phyloP scores from a whole-genome alignment of 2,329 filamentous ascomycete genomes.

The Fusarium caatingaense region DNA sequence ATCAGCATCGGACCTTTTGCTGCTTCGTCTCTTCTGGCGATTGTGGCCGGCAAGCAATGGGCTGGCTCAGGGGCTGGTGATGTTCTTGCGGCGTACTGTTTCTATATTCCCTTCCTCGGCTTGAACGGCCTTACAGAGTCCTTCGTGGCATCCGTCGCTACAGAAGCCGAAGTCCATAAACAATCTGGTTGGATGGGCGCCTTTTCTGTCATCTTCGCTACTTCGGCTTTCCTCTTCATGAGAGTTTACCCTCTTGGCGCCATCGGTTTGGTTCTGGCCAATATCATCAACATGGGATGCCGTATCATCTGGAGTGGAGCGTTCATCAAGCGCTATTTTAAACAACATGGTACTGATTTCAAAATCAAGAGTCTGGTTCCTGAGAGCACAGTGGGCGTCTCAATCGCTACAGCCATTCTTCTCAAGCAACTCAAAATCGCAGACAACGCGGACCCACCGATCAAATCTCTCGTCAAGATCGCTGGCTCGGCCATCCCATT shows the following conservation, averaged over 20 bases:
- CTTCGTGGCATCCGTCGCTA: conserved; percentile 90
- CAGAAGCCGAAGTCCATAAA: conserved; percentile 75
- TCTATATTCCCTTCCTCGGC: conserved; percentile 92
- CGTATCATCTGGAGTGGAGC: conserved; percentile 82
- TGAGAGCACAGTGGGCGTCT: conserved; percentile 41
- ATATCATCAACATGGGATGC: conserved; percentile 88
- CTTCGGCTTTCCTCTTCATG: conserved; percentile 80
- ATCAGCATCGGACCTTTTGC: conserved; percentile 78
- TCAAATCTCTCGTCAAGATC: conserved; percentile 58
- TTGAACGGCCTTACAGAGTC: conserved; percentile 92
- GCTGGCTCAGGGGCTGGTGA: conserved; percentile 75
- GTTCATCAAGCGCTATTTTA: conserved; percentile 78
- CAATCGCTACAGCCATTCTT: conserved; percentile 45
- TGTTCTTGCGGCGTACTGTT: conserved; percentile 84
- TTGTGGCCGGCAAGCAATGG: conserved; percentile 85
- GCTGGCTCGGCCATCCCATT: conserved; percentile 64
- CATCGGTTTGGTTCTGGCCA: conserved; percentile 84
- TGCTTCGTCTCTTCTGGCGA: conserved; percentile 76
- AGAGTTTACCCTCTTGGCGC: conserved; percentile 77
- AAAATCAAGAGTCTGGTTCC: conserved; percentile 47
- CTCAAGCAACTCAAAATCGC: conserved; percentile 45
- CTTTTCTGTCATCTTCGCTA: conserved; percentile 82
- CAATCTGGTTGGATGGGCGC: conserved; percentile 87
- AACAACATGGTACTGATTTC: conserved; percentile 53
- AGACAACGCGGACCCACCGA: conserved; percentile 43